A percentile compares a stretch with the other conserved stretches of the same genome.
phyloP scores from a whole-genome alignment of 2,329 filamentous ascomycete genomes.

The Endocalyx cinctus region DNA sequence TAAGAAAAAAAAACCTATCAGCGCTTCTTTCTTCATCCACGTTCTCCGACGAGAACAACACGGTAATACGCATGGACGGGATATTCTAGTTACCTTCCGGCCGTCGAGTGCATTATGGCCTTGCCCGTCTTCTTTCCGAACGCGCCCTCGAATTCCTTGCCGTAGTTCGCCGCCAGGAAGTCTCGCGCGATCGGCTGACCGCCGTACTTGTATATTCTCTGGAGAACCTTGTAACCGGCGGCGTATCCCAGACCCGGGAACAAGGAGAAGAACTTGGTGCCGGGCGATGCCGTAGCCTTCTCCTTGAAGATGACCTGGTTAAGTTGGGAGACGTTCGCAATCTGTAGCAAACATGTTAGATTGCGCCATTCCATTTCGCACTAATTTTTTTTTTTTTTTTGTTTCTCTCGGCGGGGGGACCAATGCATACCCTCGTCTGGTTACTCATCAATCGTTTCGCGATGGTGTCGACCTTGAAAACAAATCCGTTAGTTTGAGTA shows the following conservation, averaged over 20 bases:
- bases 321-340: slow-evolving; percentile 49
- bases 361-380: too few species aligned
- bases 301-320: slow-evolving; percentile 95
- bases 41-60: too few species aligned
- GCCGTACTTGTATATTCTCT: slow-evolving; percentile 98
- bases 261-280: slow-evolving; percentile 84
- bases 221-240: slow-evolving; percentile 94
- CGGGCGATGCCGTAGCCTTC: slow-evolving; percentile 65
- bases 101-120: slow-evolving; percentile 95
- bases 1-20: too few species aligned
- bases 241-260: slow-evolving; percentile 97
- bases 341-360: slow-evolving; percentile 11
- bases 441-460: slow-evolving; percentile 99
- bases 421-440: slow-evolving; percentile 69
- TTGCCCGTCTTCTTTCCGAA: slow-evolving; percentile 98
- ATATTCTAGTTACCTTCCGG: slow-evolving; percentile 62
- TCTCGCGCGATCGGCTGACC: slow-evolving; percentile 94
- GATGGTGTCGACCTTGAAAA: slow-evolving; percentile 96
- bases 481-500: slow-evolving; percentile 20
- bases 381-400: too few species aligned
- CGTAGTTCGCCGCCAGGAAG: slow-evolving; percentile 76
- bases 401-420: too few species aligned
- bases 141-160: slow-evolving; percentile 75
- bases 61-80: too few species aligned
- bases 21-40: neutral